Percentiles rank a stretch among this genome's conserved stretches.
phyloP scores from a whole-genome alignment of 192 early-diverging fungal genomes.

The Entomortierella beljakovae region DNA sequence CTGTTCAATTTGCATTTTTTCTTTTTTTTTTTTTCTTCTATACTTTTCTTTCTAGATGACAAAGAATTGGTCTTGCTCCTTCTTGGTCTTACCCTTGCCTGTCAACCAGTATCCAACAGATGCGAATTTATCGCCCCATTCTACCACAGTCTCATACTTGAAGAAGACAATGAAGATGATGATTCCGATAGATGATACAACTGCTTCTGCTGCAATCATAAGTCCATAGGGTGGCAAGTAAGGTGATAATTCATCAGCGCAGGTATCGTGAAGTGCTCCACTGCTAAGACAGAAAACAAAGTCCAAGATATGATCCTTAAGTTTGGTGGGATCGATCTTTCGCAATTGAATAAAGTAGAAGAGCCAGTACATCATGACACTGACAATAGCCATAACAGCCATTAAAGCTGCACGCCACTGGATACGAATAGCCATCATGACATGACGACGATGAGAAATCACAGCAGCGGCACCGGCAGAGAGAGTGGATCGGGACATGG shows the following conservation, averaged over 20 bases:
- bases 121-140: conserved; percentile 61
- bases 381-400: conserved; percentile 52
- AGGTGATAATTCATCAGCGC: conserved; percentile 40
- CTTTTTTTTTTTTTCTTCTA: background rate
- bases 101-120: conserved; percentile 45
- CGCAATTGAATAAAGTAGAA: conserved; percentile 64
- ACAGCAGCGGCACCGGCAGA: conserved; percentile 33
- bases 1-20: no score
- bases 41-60: conserved; percentile 40
- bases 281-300: conserved; percentile 62
- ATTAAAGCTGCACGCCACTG: conserved; percentile 68
- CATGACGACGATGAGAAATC: conserved; percentile 56
- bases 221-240: conserved; percentile 60
- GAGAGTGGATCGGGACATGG: conserved; percentile 52
- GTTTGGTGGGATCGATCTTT: conserved; percentile 26
- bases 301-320: conserved; percentile 14
- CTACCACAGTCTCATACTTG: conserved; percentile 53
- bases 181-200: conserved; percentile 57
- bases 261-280: conserved; percentile 49
- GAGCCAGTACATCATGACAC: conserved; percentile 66
- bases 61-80: conserved; percentile 65
- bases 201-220: conserved; percentile 61
- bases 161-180: conserved; percentile 61
- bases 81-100: conserved; percentile 41
- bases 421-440: conserved; percentile 63